Base-by-base conservation (phyloP, 768 basidiomycete species). In the Paxillus rubicundulus region DNA sequence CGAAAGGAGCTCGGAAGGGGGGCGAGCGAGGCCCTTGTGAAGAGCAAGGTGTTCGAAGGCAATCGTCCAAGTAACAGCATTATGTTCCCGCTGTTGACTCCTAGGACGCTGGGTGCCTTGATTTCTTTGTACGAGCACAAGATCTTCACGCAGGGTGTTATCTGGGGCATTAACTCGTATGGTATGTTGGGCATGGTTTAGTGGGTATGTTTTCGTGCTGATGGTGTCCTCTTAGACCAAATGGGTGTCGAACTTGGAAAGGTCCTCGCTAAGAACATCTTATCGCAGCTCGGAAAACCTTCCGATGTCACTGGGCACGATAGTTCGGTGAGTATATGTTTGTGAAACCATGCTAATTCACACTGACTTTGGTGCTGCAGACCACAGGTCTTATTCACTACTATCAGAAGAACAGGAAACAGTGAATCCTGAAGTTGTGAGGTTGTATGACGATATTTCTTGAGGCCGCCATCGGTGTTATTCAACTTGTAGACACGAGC, bases 211-310 rank as follows among this genome's bases (percentile, higher is more conserved):
- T 21, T 27, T 34, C n/a, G 8, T 44, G 32, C 49, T 59, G 9
- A 49, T 36, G 7, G 14, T 18, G 13, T 14, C 45, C 20, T 41
- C 1, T 18, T 62, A 92, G 92, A 98, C 71, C 97, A 98, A 85
- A 97, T 98, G 95, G 97, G 97, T 69, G 96, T 98, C 59, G 96
- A 98, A 71, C 87, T 98, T 49, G 95, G 95, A 52, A 98, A 98
- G 70, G 90, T 95, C 5, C 82, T 99, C 40, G 97, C 97, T 1
- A 98, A 98, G 84, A 88, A 87, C 62, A 98, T 99, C 63, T 79
- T 98, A 46, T 80, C 84, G 2, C 94, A 97, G 71, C 85, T 98
- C 41, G 83, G 75, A n/a, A 81, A 78, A 53, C 85, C 91, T 9
- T 79, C 75, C 21, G 86, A 93, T 59, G 91, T 94, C 56, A 79